These are phyloP conservation scores for Trichoderma cornu-damae DNA, from an alignment of 2,329 filamentous ascomycete genomes.

Conservation along the genomic window DNA sequence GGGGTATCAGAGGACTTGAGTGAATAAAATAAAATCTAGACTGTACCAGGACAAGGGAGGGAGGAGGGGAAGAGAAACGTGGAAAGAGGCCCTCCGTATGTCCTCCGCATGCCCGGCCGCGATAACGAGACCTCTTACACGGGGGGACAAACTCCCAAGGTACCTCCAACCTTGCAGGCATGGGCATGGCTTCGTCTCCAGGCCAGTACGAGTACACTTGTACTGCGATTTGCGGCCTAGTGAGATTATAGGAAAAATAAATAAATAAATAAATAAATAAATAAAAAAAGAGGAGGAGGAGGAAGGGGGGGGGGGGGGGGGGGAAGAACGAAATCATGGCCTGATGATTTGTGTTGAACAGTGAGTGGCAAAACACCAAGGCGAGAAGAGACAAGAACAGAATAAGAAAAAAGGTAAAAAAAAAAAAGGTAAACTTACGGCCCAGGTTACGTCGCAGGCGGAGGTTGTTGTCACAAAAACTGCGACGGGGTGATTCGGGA, in stretches of 20 bases:
- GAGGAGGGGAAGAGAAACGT: background rate
- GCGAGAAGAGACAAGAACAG: no score
- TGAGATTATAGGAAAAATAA: background rate
- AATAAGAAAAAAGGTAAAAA: background rate
- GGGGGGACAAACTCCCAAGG: background rate
- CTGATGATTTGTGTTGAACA: background rate
- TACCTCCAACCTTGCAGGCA: slow-evolving; percentile 7
- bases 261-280: no score
- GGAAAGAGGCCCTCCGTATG: slow-evolving; percentile 12
- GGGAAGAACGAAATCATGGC: background rate
- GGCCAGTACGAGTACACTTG: slow-evolving; percentile 10
- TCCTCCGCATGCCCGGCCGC: slow-evolving; percentile 18
- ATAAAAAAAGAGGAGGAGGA: no score
- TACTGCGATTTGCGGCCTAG: background rate
- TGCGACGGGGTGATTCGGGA: slow-evolving; percentile 13
- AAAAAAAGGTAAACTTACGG: slow-evolving; percentile 3
- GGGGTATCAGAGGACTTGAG: background rate
- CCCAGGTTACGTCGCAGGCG: background rate
- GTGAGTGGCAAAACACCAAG: no score
- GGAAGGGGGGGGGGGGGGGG: no score
- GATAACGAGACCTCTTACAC: slow-evolving; percentile 4
- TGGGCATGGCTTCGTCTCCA: background rate
- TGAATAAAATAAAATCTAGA: slow-evolving; percentile 1
- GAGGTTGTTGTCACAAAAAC: background rate
- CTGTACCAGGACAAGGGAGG: slow-evolving; percentile 2